Base-by-base conservation (phyloP, 805 yeast species). In the Sungouiella blattae region DNA sequence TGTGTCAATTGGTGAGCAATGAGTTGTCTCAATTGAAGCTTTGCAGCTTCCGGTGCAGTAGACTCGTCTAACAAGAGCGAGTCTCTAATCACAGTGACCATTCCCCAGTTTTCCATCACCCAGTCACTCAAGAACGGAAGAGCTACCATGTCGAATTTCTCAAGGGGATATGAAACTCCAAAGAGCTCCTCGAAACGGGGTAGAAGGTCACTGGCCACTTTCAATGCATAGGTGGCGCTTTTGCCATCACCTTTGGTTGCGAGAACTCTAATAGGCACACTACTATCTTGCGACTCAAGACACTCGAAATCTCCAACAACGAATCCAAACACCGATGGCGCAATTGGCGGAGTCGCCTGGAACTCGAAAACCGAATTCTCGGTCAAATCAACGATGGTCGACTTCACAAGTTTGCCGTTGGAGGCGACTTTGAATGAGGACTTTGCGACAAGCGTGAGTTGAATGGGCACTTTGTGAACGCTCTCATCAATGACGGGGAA, bases 71-170 rank as follows among this genome's bases (percentile, higher is more conserved):
- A 24, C 17, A 59, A 47, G 9, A 67, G 36, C 44, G 77, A 80
- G 30, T 71, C 70, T 33, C 74, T 70, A 35, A 79, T 71, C 6
- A 81, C 67, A 2, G 83, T 75, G 33, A 85, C 69, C 60, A 82
- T 58, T 3, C 87, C 84, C 75, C 83, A 80, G 53, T 84, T 83
- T 53, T 85, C 94, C 79, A 83, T 84, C 2, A 86, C 94, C 39
- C 85, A 84, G 53, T 83, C 91, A 18, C 78, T 69, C 37, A 85
- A 62, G 47, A 78, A 81, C 7, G 93, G 93, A 6, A 85, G 55
- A 1, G 84, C 75, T 4, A 80, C 75, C 30, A 85, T 59, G 51
- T 84, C 93, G 17, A 85, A 57, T 46, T 85, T 84, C 2, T 67
- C 60, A 39, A 81, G 58, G 1, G 91, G 91, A 49, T 69, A 83